Evolutionary conservation across 495 filamentous ascomycete genomes (phyloP).

Genomic region (Neurospora terricola): DNA sequence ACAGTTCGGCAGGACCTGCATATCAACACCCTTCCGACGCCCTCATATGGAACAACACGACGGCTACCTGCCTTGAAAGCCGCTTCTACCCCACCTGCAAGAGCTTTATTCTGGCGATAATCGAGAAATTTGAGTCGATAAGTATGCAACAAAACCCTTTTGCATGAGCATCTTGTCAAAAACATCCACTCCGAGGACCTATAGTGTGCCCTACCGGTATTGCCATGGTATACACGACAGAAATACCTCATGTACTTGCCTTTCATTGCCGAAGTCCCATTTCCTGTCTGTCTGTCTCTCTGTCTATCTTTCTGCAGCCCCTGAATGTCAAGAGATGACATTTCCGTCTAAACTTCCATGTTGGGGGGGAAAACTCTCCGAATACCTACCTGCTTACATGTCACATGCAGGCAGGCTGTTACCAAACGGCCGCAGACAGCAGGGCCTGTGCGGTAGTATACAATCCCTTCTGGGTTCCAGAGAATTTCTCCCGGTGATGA

Average conservation of each 20-base stretch:
- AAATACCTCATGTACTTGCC: background rate
- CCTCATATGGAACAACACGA: background rate
- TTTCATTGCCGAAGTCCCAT: background rate
- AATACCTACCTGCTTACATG: background rate
- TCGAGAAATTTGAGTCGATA: background rate
- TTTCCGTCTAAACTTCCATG: background rate
- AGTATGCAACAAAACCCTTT: background rate
- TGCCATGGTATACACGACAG: background rate
- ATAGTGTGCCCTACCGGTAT: background rate
- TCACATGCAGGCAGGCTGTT: background rate
- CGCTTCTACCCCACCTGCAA: background rate
- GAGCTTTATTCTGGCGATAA: background rate
- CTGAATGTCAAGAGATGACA: background rate
- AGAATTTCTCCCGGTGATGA: background rate
- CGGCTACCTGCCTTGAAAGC: background rate
- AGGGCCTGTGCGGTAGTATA: background rate
- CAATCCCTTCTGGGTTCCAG: background rate
- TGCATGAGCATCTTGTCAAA: background rate
- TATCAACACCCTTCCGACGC: background rate
- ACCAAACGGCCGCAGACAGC: background rate
- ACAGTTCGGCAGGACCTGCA: background rate
- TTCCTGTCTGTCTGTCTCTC: background rate
- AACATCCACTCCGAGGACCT: background rate
- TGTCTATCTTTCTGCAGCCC: background rate
- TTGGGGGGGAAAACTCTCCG: background rate